Conservation (phyloP, 306 rosid species). For the Elaeagnus macrophylla region DNA sequence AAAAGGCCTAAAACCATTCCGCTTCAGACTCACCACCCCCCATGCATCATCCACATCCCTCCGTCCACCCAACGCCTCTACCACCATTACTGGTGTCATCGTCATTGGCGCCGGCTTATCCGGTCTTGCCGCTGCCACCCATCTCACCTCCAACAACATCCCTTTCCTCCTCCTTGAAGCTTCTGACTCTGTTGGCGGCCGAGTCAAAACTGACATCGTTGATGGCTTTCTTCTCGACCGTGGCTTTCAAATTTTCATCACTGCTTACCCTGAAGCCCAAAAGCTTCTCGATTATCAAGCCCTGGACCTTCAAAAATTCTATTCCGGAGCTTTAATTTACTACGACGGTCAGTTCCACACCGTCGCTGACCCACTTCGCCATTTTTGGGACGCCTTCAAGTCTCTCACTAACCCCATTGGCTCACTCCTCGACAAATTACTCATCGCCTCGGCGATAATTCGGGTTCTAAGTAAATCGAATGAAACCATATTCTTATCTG, state of each 20-base stretch:
- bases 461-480: constrained; percentile 45
- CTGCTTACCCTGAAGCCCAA: constrained; percentile 75
- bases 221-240: constrained; percentile 81
- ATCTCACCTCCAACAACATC: constrained; percentile 52
- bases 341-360: constrained; percentile 60
- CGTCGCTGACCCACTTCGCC: constrained; percentile 71
- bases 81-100: constrained; percentile 34
- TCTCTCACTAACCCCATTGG: constrained; percentile 71
- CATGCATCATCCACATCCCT: background rate
- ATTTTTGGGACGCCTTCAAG: constrained; percentile 42
- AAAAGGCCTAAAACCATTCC: background rate
- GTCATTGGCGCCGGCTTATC: constrained; percentile 83
- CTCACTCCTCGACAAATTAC: constrained; percentile 53
- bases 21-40: background rate
- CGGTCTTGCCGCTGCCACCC: constrained; percentile 72
- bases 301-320: constrained; percentile 55
- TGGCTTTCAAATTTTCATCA: constrained; percentile 91
- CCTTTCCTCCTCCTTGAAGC: constrained; percentile 73
- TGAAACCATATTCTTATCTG: constrained; percentile 31
- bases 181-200: constrained; percentile 66
- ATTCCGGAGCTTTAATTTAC: constrained; percentile 61
- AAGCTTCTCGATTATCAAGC: constrained; percentile 57
- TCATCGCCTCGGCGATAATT: constrained; percentile 43
- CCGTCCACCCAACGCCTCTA: constrained; percentile 19
- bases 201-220: constrained; percentile 64